A percentile compares a stretch with the other conserved stretches of the same genome.
Evolutionary conservation across 768 basidiomycete species (phyloP).

Genomic region (Scleroderma citrinum): DNA sequence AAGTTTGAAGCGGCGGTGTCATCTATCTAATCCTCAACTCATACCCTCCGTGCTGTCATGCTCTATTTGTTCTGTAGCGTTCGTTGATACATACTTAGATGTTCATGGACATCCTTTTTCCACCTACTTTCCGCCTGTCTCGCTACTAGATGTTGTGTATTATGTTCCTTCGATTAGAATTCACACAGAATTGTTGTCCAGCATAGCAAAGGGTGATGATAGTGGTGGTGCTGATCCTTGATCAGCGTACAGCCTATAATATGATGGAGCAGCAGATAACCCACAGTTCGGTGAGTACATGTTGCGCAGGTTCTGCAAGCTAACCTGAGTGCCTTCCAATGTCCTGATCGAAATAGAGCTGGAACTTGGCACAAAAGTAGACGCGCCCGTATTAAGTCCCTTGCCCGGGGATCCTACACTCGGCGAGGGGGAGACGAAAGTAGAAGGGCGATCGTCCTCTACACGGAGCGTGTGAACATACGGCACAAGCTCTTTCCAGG

Average conservation of each 20-base stretch:
- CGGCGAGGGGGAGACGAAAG: constrained; percentile 7
- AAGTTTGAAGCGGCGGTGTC: constrained; percentile 22
- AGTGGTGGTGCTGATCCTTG: constrained; percentile 16
- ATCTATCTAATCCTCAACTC: neutral
- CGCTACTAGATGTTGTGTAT: neutral
- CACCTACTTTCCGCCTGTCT: neutral
- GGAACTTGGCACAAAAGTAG: constrained; percentile 17
- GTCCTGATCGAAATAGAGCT: constrained; percentile 18
- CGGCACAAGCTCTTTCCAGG: constrained; percentile 27
- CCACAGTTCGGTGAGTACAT: constrained; percentile 21
- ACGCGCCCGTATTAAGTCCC: constrained; percentile 20
- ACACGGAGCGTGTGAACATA: constrained; percentile 27
- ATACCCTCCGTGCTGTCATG: neutral
- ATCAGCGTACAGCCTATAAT: constrained; percentile 3
- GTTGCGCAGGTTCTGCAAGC: constrained; percentile 13
- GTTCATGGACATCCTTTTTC: too few species aligned
- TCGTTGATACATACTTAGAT: too few species aligned
- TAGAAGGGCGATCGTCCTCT: constrained; percentile 22
- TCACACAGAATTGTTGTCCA: constrained; percentile 17
- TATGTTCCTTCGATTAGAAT: neutral
- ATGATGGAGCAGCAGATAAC: neutral
- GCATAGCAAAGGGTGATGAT: constrained; percentile 21
- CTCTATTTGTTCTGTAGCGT: neutral
- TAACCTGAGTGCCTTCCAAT: constrained; percentile 11
- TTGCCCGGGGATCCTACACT: constrained; percentile 1